Base-by-base conservation (phyloP, 1,139 yeast genomes). In the Hemisphaericaspora xylanilytica region DNA sequence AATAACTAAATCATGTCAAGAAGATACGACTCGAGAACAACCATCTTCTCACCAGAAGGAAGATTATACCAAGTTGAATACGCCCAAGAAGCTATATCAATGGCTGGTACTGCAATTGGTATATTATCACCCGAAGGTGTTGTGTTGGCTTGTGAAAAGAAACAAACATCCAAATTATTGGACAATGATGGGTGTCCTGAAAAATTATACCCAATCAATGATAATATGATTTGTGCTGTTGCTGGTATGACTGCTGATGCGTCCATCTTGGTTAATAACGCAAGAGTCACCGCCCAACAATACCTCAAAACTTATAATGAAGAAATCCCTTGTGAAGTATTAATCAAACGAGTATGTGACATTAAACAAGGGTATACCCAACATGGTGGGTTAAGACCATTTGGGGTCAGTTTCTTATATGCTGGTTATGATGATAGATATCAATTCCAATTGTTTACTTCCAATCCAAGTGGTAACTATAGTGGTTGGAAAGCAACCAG, bases 171-270 rank as follows among this genome's bases (percentile, higher is more conserved):
- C 46, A 89, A 90, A 58, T 73, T 92, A 51, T 77, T 92, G 46
- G 98, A 94, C 63, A 95, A 89, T 65, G 97, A 90, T 60, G 85
- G 92, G 20, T 78, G 88, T 21, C 89, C 96, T 30, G 99, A 92
- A 65, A 92, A 92, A 65, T 77, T 94, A 66, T 92, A 90, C 65
- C 77, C 81, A 28, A 69, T 92, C 57, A 87, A 85, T 63, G 90
- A 76, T 61, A 81, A 84, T 54, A 85, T 85, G 73, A 75, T 90
- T 37, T 88, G 95, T 53, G 96, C 97, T 1, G 99, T 94, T 26
- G 98, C 99, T 1, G 99, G 99, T 36, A 84, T 92, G 81, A 94
- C 94, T 33, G 94, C 97, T 1, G 99, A 94, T 64, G 98, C 98
- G 2, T 84, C 89, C 32, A 90, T 92, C 44, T 75, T 94, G 51